A percentile compares a stretch with the other conserved stretches of the same genome.
Evolutionary conservation across 805 yeast species (phyloP).

Genomic region (Saturnispora halmiae): DNA sequence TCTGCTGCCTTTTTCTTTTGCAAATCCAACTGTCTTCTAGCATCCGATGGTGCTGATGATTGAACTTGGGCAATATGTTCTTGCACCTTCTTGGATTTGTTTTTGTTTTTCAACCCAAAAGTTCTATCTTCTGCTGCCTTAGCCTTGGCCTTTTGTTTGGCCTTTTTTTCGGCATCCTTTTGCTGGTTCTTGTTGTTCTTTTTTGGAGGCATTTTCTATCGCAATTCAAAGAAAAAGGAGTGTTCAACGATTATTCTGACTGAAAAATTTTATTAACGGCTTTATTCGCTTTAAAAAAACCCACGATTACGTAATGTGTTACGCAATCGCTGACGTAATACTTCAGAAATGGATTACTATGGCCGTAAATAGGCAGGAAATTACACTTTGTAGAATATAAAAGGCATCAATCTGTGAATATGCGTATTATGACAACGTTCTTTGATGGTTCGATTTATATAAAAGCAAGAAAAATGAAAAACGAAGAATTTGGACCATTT

Average conservation of each 20-base stretch:
- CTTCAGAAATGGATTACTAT: too few relatives aligned
- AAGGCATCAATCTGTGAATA: too few relatives aligned
- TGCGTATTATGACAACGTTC: too few relatives aligned
- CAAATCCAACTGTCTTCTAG: slow-evolving; percentile 36
- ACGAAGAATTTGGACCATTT: too few relatives aligned
- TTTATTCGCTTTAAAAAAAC: too few relatives aligned
- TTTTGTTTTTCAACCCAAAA: slow-evolving; percentile 92
- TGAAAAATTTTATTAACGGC: slow-evolving; percentile 2
- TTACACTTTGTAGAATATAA: too few relatives aligned
- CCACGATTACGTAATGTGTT: too few relatives aligned
- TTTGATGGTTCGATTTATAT: too few relatives aligned
- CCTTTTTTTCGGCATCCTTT: slow-evolving; percentile 53
- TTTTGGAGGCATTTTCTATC: slow-evolving; percentile 43
- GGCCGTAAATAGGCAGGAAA: too few relatives aligned
- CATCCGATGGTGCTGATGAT: slow-evolving; percentile 42
- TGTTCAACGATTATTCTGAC: background rate
- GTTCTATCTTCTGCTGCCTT: slow-evolving; percentile 75
- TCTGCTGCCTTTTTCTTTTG: slow-evolving; percentile 72
- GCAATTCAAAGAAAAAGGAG: too few relatives aligned
- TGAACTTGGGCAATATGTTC: slow-evolving; percentile 59
- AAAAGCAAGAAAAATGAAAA: too few relatives aligned
- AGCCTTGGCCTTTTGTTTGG: slow-evolving; percentile 48
- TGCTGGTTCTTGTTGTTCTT: slow-evolving; percentile 40
- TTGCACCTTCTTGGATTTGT: slow-evolving; percentile 88
- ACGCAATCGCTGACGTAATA: too few relatives aligned